These are phyloP conservation scores for Murraya paniculata DNA, from an alignment of 345 rosid genomes.

Conservation along the genomic window DNA sequence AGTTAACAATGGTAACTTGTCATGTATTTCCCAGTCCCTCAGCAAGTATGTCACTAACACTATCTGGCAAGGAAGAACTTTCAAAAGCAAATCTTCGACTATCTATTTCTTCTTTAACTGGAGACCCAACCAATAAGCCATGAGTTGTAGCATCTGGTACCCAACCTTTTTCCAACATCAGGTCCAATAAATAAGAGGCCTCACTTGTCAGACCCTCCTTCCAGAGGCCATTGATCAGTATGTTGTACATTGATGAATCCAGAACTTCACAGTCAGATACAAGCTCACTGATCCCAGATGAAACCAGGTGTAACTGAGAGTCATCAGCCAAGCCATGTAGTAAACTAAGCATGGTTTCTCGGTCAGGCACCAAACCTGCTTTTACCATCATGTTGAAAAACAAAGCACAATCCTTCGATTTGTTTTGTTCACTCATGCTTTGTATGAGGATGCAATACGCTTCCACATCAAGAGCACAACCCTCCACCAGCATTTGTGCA, in stretches of 20 bases:
- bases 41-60: slow-evolving; percentile 36
- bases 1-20: neutral
- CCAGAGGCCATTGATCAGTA: slow-evolving; percentile 42
- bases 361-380: slow-evolving; percentile 38
- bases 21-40: slow-evolving; percentile 32
- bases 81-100: slow-evolving; percentile 3
- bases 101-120: slow-evolving; percentile 19
- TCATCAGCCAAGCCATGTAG: slow-evolving; percentile 26
- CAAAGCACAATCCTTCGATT: slow-evolving; percentile 29
- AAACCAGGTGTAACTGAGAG: slow-evolving; percentile 27
- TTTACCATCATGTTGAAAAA: slow-evolving; percentile 39
- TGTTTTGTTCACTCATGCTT: slow-evolving; percentile 28
- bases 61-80: slow-evolving; percentile 27
- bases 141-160: slow-evolving; percentile 47
- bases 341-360: slow-evolving; percentile 22
- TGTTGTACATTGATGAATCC: slow-evolving; percentile 30
- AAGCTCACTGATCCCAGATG: slow-evolving; percentile 24
- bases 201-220: slow-evolving; percentile 40
- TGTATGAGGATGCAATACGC: slow-evolving; percentile 41
- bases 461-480: slow-evolving; percentile 34
- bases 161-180: slow-evolving; percentile 58
- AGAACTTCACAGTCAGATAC: slow-evolving; percentile 20
- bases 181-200: slow-evolving; percentile 36
- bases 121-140: slow-evolving; percentile 40
- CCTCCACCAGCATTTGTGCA: slow-evolving; percentile 39